Evolutionary conservation across 768 basidiomycete species (phyloP).

Genomic region (Leucogyrophana mollusca): DNA sequence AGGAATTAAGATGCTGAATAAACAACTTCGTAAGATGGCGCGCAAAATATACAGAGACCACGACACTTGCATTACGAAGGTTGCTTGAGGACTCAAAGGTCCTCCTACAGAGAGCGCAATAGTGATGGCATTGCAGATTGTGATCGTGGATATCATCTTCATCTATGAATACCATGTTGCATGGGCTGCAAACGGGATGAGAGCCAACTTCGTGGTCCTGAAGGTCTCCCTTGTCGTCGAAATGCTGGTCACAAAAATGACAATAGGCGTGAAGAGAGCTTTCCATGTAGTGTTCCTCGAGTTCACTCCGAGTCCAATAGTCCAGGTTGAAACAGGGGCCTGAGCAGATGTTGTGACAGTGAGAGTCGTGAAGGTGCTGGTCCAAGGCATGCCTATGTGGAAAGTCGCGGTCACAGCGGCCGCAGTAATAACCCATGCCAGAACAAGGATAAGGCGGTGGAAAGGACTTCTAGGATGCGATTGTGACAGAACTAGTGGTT

Average conservation of each 20-base stretch:
- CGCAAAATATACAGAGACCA: neutral
- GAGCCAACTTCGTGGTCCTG: slow-evolving; percentile 34
- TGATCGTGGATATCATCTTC: slow-evolving; percentile 40
- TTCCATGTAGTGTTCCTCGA: slow-evolving; percentile 46
- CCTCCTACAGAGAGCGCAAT: slow-evolving; percentile 40
- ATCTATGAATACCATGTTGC: slow-evolving; percentile 37
- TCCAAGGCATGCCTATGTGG: slow-evolving; percentile 15
- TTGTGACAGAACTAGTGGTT: too few relatives aligned
- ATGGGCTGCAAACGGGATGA: slow-evolving; percentile 40
- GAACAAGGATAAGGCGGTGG: too few relatives aligned
- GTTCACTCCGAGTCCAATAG: slow-evolving; percentile 32
- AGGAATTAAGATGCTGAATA: slow-evolving; percentile 52
- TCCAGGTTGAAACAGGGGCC: slow-evolving; percentile 43
- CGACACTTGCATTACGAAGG: slow-evolving; percentile 13
- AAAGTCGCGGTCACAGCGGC: slow-evolving; percentile 38
- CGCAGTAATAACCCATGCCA: slow-evolving; percentile 22
- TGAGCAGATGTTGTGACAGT: slow-evolving; percentile 39
- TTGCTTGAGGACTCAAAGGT: slow-evolving; percentile 38
- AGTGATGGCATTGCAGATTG: slow-evolving; percentile 41
- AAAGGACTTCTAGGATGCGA: too few relatives aligned
- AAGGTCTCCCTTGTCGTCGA: slow-evolving; percentile 32
- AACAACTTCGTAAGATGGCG: neutral
- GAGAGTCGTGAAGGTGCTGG: slow-evolving; percentile 31
- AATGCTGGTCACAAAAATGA: slow-evolving; percentile 44
- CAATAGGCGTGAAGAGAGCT: slow-evolving; percentile 48